Base-by-base conservation (phyloP, 1,139 yeast genomes). In the Hemisphaericaspora lyxosophila region DNA sequence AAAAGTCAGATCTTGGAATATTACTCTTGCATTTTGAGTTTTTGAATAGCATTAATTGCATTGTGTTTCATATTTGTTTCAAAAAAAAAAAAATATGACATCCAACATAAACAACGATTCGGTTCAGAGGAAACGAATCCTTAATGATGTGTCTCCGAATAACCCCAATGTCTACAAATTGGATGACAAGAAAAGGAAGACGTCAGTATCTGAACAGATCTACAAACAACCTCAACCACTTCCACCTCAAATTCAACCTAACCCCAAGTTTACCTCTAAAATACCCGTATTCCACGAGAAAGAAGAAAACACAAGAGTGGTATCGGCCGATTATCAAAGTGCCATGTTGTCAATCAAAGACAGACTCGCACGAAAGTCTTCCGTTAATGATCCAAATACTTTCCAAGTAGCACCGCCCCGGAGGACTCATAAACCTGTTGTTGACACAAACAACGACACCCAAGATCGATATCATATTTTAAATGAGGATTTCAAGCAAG, bases 391-490 rank as follows among this genome's bases (percentile, higher is more conserved):
- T 17, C 30, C 28, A 13, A 9, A 8, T 4, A 26, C 32, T 13
- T 29, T 26, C 17, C 20, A 24, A 11, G 6, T n/a, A 11, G 12
- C 12, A 9, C 26, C 9, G n/a, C 16, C 14, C 16, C 7, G 29
- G 5, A 9, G 31, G 12, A 4, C 31, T 11, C 4, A 7, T 7
- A 17, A 28, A 18, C 9, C 23, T 9, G 23, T 12, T 7, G 5
- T 12, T 5, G 9, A 4, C 14, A 14, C 9, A 13, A 8, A 20
- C 4, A 15, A 5, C 4, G 22, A 17, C 12, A 27, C 61, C 20
- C 49, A 49, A 13, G 42, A 40, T 4, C 51, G 53, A 35, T 41
- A 49, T 13, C 45, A 46, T 22, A 39, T 42, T 5, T 39, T 58
- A 31, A 39, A 42, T 5, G 46, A 42, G 11, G 53, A 52, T 25